Base-by-base conservation (phyloP, 371 early-diverging fungal species). In the Capillidium rhysosporum region DNA sequence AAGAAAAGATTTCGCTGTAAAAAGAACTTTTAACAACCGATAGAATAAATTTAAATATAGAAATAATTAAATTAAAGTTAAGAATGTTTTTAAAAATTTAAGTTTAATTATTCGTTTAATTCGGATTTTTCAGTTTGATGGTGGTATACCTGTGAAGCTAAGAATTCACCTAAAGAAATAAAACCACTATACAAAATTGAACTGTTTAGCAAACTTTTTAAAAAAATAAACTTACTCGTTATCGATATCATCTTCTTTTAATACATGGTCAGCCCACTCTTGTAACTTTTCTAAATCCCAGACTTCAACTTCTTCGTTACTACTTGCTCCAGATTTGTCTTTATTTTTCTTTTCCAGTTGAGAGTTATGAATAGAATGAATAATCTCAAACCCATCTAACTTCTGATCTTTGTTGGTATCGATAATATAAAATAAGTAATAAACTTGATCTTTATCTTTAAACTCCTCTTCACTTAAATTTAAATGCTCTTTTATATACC, bases 191-290 rank as follows among this genome's bases (percentile, higher is more conserved):
- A 39, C 9, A 39, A 39, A 39, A 12, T 18, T 43, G 18, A 43
- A 43, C 5, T 18, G 18, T 16, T 43, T 14, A 47, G 25, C 9
- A 12, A 25, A 29, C 10, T 25, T 25, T 47, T 12, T 16, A 47
- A 5, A 26, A 23, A 26, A 24, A 29, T 23, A 47, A 25, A 24
- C 10, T 47, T 47, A 47, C 47, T 47, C 47, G 10, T 23, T 23
- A 29, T 47, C 18, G 26, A 47, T 47, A 47, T 47, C 47, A 29
- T 47, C 47, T 26, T 47, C 47, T 47, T 47, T 47, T 4, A 47
- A 18, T 10, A 47, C 47, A 4, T 25, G 21, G 25, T 47, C 47
- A 25, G 23, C 26, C 21, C 26, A 47, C 16, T 47, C 29, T 4
- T 24, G n/a, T 10, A 47, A 29, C 14, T 47, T 10, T 25, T 47